Percentiles rank a stretch among this genome's conserved stretches.
Evolutionary conservation across 371 early-diverging fungal genomes (phyloP).

Genomic region (Mortierella sp.): DNA sequence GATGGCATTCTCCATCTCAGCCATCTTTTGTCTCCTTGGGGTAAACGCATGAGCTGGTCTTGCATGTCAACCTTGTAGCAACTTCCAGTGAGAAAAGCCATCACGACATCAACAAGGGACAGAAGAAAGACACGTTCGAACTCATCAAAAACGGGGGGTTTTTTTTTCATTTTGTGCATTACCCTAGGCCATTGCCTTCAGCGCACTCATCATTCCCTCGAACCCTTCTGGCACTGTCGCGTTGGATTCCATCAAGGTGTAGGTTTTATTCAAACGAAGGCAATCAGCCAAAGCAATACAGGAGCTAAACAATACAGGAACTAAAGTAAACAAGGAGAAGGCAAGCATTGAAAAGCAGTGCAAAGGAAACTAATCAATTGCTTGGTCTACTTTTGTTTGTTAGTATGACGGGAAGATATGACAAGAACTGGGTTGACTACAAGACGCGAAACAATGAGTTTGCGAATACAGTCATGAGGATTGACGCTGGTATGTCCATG

Average conservation of each 20-base stretch:
- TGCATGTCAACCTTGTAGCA: too few relatives aligned
- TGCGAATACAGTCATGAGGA: slow-evolving; percentile 76
- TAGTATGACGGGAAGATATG: slow-evolving; percentile 72
- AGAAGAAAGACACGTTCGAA: slow-evolving; percentile 27
- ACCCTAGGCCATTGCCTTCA: slow-evolving; percentile 62
- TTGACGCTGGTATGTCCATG: slow-evolving; percentile 79
- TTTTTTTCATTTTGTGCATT: background rate
- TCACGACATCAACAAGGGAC: background rate
- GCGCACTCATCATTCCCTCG: slow-evolving; percentile 51
- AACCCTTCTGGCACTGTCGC: slow-evolving; percentile 61
- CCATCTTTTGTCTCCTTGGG: slow-evolving; percentile 71
- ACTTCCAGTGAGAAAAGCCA: too few relatives aligned
- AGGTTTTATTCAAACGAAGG: slow-evolving; percentile 11
- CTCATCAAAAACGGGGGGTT: slow-evolving; percentile 16
- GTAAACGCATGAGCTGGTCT: slow-evolving; percentile 28
- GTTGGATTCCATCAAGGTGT: slow-evolving; percentile 70
- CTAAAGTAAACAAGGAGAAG: too few relatives aligned
- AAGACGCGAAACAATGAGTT: slow-evolving; percentile 75
- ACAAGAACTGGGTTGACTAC: slow-evolving; percentile 76
- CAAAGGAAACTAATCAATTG: background rate
- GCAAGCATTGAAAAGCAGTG: background rate
- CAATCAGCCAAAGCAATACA: background rate
- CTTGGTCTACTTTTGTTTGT: background rate
- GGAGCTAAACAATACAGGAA: background rate
- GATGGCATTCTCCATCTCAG: slow-evolving; percentile 78